Base-by-base conservation (phyloP, 192 early-diverging fungal species). In the Backusella australiensis region DNA sequence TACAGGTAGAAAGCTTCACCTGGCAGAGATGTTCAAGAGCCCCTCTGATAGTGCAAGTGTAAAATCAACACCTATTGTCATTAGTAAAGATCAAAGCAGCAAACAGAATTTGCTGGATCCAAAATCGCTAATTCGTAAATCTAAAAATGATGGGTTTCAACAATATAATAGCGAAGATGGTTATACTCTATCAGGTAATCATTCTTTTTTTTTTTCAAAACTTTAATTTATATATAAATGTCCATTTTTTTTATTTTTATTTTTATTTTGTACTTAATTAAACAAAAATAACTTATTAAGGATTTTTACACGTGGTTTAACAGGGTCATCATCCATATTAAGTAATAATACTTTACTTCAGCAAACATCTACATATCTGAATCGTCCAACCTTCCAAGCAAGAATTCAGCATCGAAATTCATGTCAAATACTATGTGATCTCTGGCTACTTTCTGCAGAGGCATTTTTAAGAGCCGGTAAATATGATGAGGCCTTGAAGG, bases 391-490 rank as follows among this genome's bases (percentile, higher is more conserved):
- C 1, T 78, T 76, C 2, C 84, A 81, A 59, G 69, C 80, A 5
- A 35, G 74, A 11, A 39, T 83, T 63, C 82, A 85, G 12, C 75
- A 79, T 29, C 79, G 83, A 34, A 81, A 88, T 52, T 81, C 84
- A 9, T 79, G 81, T 52, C 79, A 80, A 52, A 72, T 78, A 17
- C 74, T 91, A 23, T 77, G 79, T 39, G 78, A 84, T 34, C 77
- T 91, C 32, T 91, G 90, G 90, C 71, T 90, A 11, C 52, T 87
- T 21, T 86, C 88, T 14, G 89, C 90, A 2, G 77, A 82, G 5
- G 76, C 81, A 0, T 91, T 88, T 71, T 73, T 85, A 41, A 66
- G 79, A 8, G 79, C 85, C 1, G 86, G 80, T 35, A 80, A 84
- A 42, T 74, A 86, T 17, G 88, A 90, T 1, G 90, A 91, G 36